These are phyloP conservation scores for Trichoderma lentiforme DNA, from an alignment of 2,329 filamentous ascomycete genomes.

Conservation along the genomic window DNA sequence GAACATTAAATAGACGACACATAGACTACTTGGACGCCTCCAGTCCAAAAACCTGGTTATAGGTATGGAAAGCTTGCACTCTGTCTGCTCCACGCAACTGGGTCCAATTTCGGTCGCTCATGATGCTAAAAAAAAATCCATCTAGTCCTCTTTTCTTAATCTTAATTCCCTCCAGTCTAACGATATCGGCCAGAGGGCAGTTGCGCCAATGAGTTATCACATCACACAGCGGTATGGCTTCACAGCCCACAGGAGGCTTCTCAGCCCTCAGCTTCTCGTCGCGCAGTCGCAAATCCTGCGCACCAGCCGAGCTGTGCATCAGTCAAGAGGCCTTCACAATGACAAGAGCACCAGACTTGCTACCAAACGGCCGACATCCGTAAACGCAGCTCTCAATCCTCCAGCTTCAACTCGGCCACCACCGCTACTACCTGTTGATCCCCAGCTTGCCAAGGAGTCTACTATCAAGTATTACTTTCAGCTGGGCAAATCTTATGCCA, in stretches of 20 bases:
- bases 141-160: background rate
- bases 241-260: slow-evolving; percentile 20
- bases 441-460: slow-evolving; percentile 26
- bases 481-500: slow-evolving; percentile 70
- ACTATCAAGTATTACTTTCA: slow-evolving; percentile 49
- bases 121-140: background rate
- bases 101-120: background rate
- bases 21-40: background rate
- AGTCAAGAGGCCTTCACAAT: slow-evolving; percentile 27
- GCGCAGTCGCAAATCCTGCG: slow-evolving; percentile 15
- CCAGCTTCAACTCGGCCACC: slow-evolving; percentile 71
- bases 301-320: slow-evolving; percentile 19
- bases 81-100: background rate
- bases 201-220: slow-evolving; percentile 31
- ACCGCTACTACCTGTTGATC: slow-evolving; percentile 61
- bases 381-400: slow-evolving; percentile 59
- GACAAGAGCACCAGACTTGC: slow-evolving; percentile 19
- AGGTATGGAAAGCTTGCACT: background rate
- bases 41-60: background rate
- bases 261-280: slow-evolving; percentile 10
- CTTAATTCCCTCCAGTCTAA: background rate
- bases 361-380: slow-evolving; percentile 26
- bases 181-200: background rate
- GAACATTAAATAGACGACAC: background rate
- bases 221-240: slow-evolving; percentile 32